A percentile compares a stretch with the other conserved stretches of the same genome.
Evolutionary conservation across 768 basidiomycete genomes (phyloP).

Genomic region (Boletus barrowsii): DNA sequence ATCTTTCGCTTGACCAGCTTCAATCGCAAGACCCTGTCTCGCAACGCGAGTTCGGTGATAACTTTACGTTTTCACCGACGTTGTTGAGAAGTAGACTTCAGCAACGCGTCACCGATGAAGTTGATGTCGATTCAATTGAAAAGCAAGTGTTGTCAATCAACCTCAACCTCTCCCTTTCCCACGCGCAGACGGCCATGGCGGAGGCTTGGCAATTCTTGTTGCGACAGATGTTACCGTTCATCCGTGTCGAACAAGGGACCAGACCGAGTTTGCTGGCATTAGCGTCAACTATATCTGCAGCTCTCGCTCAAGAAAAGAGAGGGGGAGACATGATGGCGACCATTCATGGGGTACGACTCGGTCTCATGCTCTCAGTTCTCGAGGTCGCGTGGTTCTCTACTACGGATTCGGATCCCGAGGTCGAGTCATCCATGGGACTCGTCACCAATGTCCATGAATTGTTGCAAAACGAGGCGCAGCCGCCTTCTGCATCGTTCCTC

Average conservation of each 20-base stretch:
- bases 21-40: constrained; percentile 57
- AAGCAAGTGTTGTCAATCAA: constrained; percentile 72
- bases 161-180: constrained; percentile 80
- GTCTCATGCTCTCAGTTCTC: constrained; percentile 71
- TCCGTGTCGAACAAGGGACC: constrained; percentile 58
- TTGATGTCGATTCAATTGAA: constrained; percentile 48
- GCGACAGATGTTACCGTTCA: constrained; percentile 57
- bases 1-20: constrained; percentile 62
- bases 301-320: constrained; percentile 65
- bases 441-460: constrained; percentile 60
- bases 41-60: constrained; percentile 77
- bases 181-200: constrained; percentile 70
- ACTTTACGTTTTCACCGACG: constrained; percentile 67
- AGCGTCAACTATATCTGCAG: constrained; percentile 61
- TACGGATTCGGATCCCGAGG: constrained; percentile 50
- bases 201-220: constrained; percentile 78
- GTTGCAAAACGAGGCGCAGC: constrained; percentile 69
- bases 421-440: constrained; percentile 59
- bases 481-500: constrained; percentile 71
- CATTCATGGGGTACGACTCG: constrained; percentile 73
- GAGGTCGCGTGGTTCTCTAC: constrained; percentile 77
- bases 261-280: constrained; percentile 54
- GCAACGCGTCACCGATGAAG: constrained; percentile 32
- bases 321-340: constrained; percentile 82
- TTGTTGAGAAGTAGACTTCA: constrained; percentile 61